Base-by-base conservation (phyloP, 192 early-diverging fungal genomes). In the Jimgerdemannia flammicorona region DNA sequence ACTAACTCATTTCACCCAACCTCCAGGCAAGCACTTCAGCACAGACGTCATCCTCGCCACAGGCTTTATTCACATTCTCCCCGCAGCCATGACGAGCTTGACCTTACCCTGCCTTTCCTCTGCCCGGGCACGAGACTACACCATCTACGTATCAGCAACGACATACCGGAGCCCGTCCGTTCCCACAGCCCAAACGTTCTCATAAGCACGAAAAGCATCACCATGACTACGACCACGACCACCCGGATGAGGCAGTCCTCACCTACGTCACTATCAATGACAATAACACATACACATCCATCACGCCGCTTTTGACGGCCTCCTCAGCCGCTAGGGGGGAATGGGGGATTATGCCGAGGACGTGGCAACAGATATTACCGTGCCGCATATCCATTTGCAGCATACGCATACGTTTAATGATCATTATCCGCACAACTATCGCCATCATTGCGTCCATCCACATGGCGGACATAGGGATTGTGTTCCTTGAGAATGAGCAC, bases 21-120 rank as follows among this genome's bases (percentile, higher is more conserved):
- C 29, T 3, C 70, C 75, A 59, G 79, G 83, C 10, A 80, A 81
- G 59, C 76, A 80, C 44, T 83, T 83, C 66, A 85, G 87, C 43
- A 85, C 83, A 0, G 93, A 91, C 1, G 88, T 93, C 6, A 92
- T 94, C 70, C 68, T 93, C 39, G 89, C 93, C 8, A 94, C 93
- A 8, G 88, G 88, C 8, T 91, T 94, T 67, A 89, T 94, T 64
- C 93, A 94, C 77, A 92, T 94, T 91, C 74, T 94, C 0, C 87
- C 90, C 17, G 80, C 80, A 10, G 87, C 91, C 42, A 78, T 89
- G 11, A 79, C 79, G 42, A 80, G 83, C 8, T 83, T 94, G n/a
- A 81, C 85, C 2, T 83, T 86, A 20, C 78, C 83, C 29, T 90
- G 92, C 74, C 75, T 92, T 40, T 81, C 88, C 8, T 79, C 73